Evolutionary conservation across 192 early-diverging fungal species (phyloP), one percentile per base, ranked within the genome.

Genomic region (Coemansia sp.): DNA sequence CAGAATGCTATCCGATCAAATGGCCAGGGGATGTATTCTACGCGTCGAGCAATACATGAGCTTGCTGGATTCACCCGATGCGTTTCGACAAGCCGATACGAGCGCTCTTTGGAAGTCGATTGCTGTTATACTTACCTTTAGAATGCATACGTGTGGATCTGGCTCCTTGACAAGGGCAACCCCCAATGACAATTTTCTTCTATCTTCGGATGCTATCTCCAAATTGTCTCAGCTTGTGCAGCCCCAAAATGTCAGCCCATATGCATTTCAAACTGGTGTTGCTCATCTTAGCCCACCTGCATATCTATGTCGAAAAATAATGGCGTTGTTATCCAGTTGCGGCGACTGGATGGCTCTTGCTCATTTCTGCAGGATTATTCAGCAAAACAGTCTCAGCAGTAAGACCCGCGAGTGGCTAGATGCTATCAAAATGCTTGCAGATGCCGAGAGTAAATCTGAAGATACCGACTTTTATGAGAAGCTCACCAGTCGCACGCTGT

Each of bases 231-330:
- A 46, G 42, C 42, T 32, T 48, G 56, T 48, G 32, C 6, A 15
- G 16, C 41, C 36, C 6, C 49, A 6, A 32, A 22, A 41, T 36
- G 41, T 19, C 12, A 41, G 13, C 12, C 21, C 42, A 0, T 22
- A 54, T 11, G 16, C 21, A 37, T 58, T 56, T 2, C 13, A 51
- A 21, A 43, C 8, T 13, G 18, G 43, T 19, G 71, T 71, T 59
- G 49, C 62, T 13, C 36, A 12, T 12, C 61, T 59, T 2, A 67
- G 80, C 4, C 80, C 80, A 43, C 76, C 76, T 40, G 66, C 69
- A 18, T 66, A 77, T 43, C 26, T 72, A 21, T 63, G 67, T 21
- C 73, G 62, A 48, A 68, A 22, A 16, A 36, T 75, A n/a, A 56
- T 83, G 19, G 37, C 66, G 47, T 46, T 75, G 37, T 48, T 83